Percentiles rank a stretch among this genome's conserved stretches.
Conservation (phyloP, 2,329 filamentous ascomycete species). For the Sclerotinia trifoliorum region DNA sequence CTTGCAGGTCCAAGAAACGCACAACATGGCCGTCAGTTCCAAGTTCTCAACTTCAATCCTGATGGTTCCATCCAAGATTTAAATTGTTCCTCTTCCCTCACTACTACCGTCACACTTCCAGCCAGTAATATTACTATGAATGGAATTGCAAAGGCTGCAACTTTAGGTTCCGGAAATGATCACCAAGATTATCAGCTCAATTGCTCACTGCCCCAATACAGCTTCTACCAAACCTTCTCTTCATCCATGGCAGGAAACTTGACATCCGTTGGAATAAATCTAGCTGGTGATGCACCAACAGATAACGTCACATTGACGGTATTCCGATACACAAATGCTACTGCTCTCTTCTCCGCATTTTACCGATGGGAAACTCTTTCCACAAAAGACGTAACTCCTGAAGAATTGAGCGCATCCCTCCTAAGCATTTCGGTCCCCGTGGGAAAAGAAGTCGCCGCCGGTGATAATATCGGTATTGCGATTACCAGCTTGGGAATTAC, state of each 20-base stretch:
- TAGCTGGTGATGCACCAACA: slow-evolving; percentile 27
- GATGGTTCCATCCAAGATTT: slow-evolving; percentile 15
- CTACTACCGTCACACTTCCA: slow-evolving; percentile 13
- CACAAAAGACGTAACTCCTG: slow-evolving; percentile 19
- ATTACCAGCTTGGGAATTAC: slow-evolving; percentile 27
- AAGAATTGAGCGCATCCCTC: slow-evolving; percentile 21
- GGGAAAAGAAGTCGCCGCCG: slow-evolving; percentile 20
- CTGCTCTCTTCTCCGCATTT: slow-evolving; percentile 29
- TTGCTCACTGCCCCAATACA: slow-evolving; percentile 28
- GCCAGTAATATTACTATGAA: not conserved
- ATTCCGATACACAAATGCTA: slow-evolving; percentile 31
- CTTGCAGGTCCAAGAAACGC: slow-evolving; percentile 24
- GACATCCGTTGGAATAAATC: slow-evolving; percentile 27
- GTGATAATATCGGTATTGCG: slow-evolving; percentile 31
- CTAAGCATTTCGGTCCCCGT: slow-evolving; percentile 24
- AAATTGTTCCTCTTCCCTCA: not conserved
- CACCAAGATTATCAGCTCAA: slow-evolving; percentile 23
- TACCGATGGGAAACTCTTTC: slow-evolving; percentile 33
- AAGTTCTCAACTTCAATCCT: slow-evolving; percentile 14
- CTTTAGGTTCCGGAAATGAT: slow-evolving; percentile 26
- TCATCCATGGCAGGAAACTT: slow-evolving; percentile 28
- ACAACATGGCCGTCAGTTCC: slow-evolving; percentile 17
- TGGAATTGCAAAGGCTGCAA: not conserved
- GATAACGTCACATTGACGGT: slow-evolving; percentile 27
- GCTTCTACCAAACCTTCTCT: slow-evolving; percentile 32